Conservation (phyloP, 1,284 basidiomycete genomes). For the Blastosporella zonata region DNA sequence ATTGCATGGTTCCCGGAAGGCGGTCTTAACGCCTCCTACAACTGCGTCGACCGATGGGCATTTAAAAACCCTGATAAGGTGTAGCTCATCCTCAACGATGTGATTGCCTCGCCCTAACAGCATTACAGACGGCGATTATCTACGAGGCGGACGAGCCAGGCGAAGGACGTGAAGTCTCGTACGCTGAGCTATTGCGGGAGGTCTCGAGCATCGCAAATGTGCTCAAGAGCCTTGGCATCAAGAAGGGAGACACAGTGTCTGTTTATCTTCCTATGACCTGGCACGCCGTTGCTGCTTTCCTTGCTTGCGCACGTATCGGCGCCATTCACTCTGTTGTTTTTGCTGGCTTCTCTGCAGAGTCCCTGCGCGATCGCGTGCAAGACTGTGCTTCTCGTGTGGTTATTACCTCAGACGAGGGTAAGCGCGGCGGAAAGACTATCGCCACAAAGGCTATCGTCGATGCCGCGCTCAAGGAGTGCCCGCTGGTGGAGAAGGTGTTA, state of each 20-base stretch:
- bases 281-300: slow-evolving; percentile 94
- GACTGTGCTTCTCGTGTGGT: slow-evolving; percentile 91
- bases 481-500: slow-evolving; percentile 86
- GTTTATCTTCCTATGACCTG: slow-evolving; percentile 90
- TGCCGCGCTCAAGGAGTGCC: slow-evolving; percentile 84
- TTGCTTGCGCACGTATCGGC: slow-evolving; percentile 96
- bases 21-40: slow-evolving; percentile 89
- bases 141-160: slow-evolving; percentile 97
- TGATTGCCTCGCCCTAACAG: background rate
- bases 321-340: slow-evolving; percentile 99
- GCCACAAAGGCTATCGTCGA: slow-evolving; percentile 97
- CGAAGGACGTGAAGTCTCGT: slow-evolving; percentile 77
- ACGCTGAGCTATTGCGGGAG: slow-evolving; percentile 85
- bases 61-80: slow-evolving; percentile 90
- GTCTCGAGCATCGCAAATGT: slow-evolving; percentile 92
- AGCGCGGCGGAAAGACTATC: slow-evolving; percentile 91
- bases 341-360: slow-evolving; percentile 97
- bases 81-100: slow-evolving; percentile 14
- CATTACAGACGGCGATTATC: slow-evolving; percentile 86
- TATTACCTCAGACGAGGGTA: slow-evolving; percentile 95
- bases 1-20: slow-evolving; percentile 96
- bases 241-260: slow-evolving; percentile 94
- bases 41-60: slow-evolving; percentile 96
- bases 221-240: slow-evolving; percentile 86
- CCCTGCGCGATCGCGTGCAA: slow-evolving; percentile 87